Evolutionary conservation across 306 rosid species (phyloP).

Genomic region (Sechiopsis laciniata): DNA sequence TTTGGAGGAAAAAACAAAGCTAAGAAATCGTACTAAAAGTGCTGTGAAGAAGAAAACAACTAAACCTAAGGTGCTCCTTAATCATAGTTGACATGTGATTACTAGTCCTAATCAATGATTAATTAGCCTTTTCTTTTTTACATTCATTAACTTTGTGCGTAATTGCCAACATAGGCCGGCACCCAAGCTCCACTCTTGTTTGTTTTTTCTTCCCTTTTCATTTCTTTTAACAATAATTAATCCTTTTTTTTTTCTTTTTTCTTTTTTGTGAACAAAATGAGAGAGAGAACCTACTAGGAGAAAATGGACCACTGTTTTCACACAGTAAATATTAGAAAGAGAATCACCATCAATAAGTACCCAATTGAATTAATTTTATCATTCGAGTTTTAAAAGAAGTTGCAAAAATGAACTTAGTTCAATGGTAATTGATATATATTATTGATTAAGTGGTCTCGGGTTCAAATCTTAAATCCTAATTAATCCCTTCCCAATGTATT

Average conservation of each 20-base stretch:
- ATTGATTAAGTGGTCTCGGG: too few species aligned
- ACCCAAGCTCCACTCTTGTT: background rate
- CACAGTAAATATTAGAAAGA: background rate
- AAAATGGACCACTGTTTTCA: background rate
- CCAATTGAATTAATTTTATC: too few species aligned
- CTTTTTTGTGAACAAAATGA: background rate
- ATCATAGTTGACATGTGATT: constrained; percentile 24
- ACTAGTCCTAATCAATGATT: constrained; percentile 31
- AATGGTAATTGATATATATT: too few species aligned
- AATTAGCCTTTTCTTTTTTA: constrained; percentile 26
- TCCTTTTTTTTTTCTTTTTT: background rate
- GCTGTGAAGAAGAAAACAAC: constrained; percentile 45
- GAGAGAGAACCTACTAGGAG: background rate
- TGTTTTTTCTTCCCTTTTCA: background rate
- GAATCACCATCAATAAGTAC: too few species aligned
- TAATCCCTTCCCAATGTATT: too few species aligned
- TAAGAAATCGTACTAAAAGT: constrained; percentile 34
- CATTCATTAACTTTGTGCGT: constrained; percentile 20
- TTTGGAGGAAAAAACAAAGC: constrained; percentile 25
- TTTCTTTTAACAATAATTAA: too few species aligned
- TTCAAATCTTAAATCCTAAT: too few species aligned
- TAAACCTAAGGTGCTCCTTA: constrained; percentile 23
- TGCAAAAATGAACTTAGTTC: too few species aligned
- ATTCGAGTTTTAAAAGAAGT: too few species aligned
- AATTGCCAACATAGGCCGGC: constrained; percentile 19